Evolutionary conservation across 257 asterid species (phyloP).

Genomic region (Gentiana dahurica): DNA sequence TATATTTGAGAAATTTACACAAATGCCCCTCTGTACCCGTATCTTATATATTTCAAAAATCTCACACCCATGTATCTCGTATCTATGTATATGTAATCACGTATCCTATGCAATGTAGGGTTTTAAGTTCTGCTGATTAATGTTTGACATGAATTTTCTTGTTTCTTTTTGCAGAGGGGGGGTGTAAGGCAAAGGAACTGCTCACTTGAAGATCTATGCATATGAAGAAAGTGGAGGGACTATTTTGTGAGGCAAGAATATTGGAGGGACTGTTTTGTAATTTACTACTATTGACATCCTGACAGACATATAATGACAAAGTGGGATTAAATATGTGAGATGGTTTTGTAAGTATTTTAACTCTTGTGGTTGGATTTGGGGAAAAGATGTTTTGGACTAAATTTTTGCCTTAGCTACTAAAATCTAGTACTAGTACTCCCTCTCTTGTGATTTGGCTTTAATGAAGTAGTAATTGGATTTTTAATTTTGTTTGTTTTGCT

Average conservation of each 20-base stretch:
- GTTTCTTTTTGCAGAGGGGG: slow-evolving; percentile 37
- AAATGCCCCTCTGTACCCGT: background rate
- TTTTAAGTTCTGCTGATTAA: background rate
- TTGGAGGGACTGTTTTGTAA: slow-evolving; percentile 11
- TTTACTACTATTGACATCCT: background rate
- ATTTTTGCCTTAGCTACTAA: too few relatives aligned
- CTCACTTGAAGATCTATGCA: slow-evolving; percentile 8
- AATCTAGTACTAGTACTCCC: too few relatives aligned
- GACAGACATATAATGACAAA: slow-evolving; percentile 1
- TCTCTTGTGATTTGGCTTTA: too few relatives aligned
- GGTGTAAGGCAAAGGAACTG: slow-evolving; percentile 31
- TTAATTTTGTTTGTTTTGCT: too few relatives aligned
- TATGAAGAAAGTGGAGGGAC: slow-evolving; percentile 2
- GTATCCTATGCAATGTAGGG: too few relatives aligned
- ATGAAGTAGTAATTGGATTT: too few relatives aligned
- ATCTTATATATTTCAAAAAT: too few relatives aligned
- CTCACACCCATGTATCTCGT: too few relatives aligned
- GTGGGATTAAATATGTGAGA: background rate
- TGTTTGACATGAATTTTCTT: background rate
- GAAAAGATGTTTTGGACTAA: too few relatives aligned
- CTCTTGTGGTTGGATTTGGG: background rate
- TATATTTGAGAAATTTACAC: background rate
- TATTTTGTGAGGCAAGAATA: background rate
- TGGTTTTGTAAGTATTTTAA: background rate
- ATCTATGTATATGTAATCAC: too few relatives aligned